These are phyloP conservation scores for Rusavskia elegans DNA, from an alignment of 495 filamentous ascomycete genomes.

Conservation along the genomic window DNA sequence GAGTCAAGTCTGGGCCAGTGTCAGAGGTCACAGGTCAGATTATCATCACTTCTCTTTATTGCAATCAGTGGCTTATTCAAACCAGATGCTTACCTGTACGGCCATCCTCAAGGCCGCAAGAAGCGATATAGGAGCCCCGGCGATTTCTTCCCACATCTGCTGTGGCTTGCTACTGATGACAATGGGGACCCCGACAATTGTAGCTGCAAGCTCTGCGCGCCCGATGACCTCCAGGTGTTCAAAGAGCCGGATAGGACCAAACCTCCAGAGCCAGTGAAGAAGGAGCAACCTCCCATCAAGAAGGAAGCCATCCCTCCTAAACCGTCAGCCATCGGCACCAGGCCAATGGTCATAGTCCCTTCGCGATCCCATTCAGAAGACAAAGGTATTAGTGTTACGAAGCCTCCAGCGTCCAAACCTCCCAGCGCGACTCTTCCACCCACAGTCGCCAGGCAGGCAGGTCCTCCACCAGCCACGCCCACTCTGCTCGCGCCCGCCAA, in stretches of 20 bases:
- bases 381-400: background rate
- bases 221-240: slow-evolving; percentile 20
- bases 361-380: slow-evolving; percentile 10
- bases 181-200: slow-evolving; percentile 40
- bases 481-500: slow-evolving; percentile 23
- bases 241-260: slow-evolving; percentile 12
- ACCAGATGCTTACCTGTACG: slow-evolving; percentile 43
- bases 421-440: slow-evolving; percentile 1
- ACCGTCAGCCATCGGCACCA: background rate
- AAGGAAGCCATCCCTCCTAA: slow-evolving; percentile 11
- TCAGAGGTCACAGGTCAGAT: slow-evolving; percentile 19
- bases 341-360: slow-evolving; percentile 13
- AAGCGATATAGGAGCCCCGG: slow-evolving; percentile 42
- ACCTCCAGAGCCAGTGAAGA: slow-evolving; percentile 9
- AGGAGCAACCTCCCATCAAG: slow-evolving; percentile 8
- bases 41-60: slow-evolving; percentile 20
- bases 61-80: background rate
- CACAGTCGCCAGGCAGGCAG: background rate
- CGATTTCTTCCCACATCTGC: slow-evolving; percentile 45
- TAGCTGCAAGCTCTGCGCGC: slow-evolving; percentile 35
- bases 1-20: slow-evolving; percentile 26
- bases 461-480: slow-evolving; percentile 7
- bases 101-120: slow-evolving; percentile 38
- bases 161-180: slow-evolving; percentile 40
- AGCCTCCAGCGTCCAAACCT: slow-evolving; percentile 1